Percentiles rank a stretch among this genome's conserved stretches.
These are phyloP conservation scores for Pythium guiyangense DNA, from an alignment of 352 stramenopile species.

Conservation along the genomic window DNA sequence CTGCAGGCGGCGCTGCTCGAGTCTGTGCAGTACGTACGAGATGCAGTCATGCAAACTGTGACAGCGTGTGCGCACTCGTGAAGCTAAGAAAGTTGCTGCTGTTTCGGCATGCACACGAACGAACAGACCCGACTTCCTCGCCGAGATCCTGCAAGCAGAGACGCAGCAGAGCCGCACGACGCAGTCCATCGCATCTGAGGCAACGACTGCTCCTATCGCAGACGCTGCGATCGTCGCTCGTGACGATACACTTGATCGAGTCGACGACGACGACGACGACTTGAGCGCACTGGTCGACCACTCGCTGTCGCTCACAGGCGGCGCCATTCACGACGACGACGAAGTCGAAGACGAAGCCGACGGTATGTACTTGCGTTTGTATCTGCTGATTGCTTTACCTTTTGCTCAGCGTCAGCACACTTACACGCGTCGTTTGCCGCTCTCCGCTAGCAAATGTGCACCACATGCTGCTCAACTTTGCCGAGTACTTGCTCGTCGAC, in stretches of 20 bases:
- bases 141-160: constrained; percentile 68
- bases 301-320: constrained; percentile 5
- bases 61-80: neutral
- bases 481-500: constrained; percentile 63
- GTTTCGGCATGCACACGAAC: neutral
- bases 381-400: no score
- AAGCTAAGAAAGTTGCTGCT: neutral
- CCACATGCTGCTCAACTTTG: constrained; percentile 57
- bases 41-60: neutral
- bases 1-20: constrained; percentile 59
- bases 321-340: constrained; percentile 10
- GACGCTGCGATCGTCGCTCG: neutral
- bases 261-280: constrained; percentile 17
- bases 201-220: neutral
- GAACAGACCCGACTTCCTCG: constrained; percentile 58
- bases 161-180: constrained; percentile 7
- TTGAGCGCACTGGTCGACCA: constrained; percentile 6
- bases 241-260: neutral
- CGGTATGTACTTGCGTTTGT: constrained; percentile 1
- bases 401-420: no score
- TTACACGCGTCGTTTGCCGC: no score
- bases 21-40: constrained; percentile 40
- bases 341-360: constrained; percentile 2
- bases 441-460: constrained; percentile 17
- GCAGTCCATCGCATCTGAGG: neutral